These are phyloP conservation scores for Scheffersomyces cryptocercus DNA, from an alignment of 1,139 yeast genomes.

Conservation along the genomic window DNA sequence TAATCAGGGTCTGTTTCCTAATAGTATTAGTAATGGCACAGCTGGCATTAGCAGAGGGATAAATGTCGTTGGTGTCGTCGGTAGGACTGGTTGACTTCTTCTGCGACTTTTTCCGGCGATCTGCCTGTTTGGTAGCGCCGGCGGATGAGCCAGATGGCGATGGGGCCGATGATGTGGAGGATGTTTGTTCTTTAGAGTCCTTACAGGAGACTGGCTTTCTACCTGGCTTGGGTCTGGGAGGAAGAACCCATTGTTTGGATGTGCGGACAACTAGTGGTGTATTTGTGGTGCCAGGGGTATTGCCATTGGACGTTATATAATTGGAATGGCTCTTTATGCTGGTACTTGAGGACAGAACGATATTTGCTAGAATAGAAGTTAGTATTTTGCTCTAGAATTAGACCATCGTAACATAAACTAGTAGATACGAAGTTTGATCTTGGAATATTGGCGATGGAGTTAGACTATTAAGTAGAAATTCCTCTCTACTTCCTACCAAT, in stretches of 20 bases:
- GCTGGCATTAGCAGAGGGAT: neutral
- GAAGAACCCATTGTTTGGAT: slow-evolving; percentile 27
- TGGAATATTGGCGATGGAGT: no score
- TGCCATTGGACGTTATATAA: slow-evolving; percentile 1
- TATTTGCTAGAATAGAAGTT: slow-evolving; percentile 7
- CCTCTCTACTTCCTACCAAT: no score
- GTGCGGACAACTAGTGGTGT: slow-evolving; percentile 16
- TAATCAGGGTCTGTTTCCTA: no score
- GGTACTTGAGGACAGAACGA: slow-evolving; percentile 7
- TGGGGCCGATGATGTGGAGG: neutral
- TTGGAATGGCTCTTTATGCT: slow-evolving; percentile 4
- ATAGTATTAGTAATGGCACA: no score
- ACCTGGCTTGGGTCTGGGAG: slow-evolving; percentile 26
- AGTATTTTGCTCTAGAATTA: neutral
- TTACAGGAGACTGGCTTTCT: slow-evolving; percentile 16
- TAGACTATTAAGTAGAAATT: no score
- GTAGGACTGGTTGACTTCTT: neutral
- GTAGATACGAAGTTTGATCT: no score
- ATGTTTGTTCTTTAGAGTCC: neutral
- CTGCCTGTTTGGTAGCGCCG: no score
- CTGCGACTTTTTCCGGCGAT: neutral
- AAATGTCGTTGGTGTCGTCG: neutral
- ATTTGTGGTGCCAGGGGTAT: neutral
- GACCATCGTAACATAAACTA: no score
- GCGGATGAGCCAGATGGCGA: neutral